Evolutionary conservation across 1,284 basidiomycete genomes (phyloP).

Genomic region (Naganishia sp.): DNA sequence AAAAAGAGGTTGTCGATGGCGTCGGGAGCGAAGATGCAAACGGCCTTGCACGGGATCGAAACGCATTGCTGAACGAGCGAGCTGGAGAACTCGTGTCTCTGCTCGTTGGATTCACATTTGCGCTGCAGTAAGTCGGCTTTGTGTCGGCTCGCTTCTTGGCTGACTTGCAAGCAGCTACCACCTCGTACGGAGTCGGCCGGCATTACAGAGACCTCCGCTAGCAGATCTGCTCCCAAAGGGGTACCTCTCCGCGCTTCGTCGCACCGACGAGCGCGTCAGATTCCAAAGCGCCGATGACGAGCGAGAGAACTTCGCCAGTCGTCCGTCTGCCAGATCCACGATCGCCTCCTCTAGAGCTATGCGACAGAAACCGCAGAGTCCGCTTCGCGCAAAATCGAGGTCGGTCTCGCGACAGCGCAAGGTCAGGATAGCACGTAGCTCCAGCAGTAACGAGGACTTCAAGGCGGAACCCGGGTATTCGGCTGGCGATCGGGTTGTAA

Average conservation of each 20-base stretch:
- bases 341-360: too few species aligned
- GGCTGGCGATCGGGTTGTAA: neutral
- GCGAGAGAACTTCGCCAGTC: neutral
- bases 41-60: neutral
- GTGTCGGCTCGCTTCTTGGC: neutral
- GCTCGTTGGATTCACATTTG: constrained; percentile 50
- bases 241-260: constrained; percentile 14
- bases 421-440: constrained; percentile 1
- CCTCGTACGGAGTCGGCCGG: constrained; percentile 45
- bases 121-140: constrained; percentile 44
- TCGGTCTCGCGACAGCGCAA: constrained; percentile 14
- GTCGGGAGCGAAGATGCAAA: neutral
- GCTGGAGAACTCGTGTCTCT: constrained; percentile 48
- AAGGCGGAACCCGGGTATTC: neutral
- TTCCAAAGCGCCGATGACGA: neutral
- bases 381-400: constrained; percentile 10
- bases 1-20: neutral
- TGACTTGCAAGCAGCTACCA: constrained; percentile 42
- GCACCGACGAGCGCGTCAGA: constrained; percentile 18
- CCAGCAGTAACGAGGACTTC: constrained; percentile 14
- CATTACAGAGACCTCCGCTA: constrained; percentile 48
- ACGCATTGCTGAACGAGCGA: constrained; percentile 31
- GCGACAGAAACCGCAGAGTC: constrained; percentile 3
- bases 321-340: neutral
- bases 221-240: constrained; percentile 37